Percentiles rank a stretch among this genome's conserved stretches.
Conservation (phyloP, 1,284 basidiomycete species). For the Blastosporella zonata region DNA sequence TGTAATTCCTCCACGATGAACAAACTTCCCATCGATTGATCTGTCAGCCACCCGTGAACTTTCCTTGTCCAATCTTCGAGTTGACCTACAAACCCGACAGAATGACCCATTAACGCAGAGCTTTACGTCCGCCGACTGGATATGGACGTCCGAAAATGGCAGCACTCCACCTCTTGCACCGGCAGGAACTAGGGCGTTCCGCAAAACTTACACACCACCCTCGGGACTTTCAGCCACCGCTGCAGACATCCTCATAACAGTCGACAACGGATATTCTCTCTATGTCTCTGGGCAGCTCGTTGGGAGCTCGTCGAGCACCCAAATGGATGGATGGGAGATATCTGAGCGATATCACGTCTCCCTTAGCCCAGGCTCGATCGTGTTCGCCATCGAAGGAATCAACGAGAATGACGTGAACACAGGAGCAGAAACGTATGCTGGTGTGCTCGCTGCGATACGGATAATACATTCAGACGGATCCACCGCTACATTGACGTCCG, state of each 20-base stretch:
- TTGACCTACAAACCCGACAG: not conserved
- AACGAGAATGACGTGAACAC: not conserved
- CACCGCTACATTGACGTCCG: conserved; percentile 14
- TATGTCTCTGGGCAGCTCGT: conserved; percentile 24
- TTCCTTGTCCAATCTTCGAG: not conserved
- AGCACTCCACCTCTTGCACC: conserved; percentile 5
- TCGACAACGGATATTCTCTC: conserved; percentile 24
- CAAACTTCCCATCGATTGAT: not conserved
- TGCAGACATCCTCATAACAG: conserved; percentile 22
- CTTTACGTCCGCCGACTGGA: conserved; percentile 21
- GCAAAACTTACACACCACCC: conserved; percentile 24
- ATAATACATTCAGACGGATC: conserved; percentile 22
- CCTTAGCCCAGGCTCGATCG: not conserved
- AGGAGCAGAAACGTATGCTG: conserved; percentile 23
- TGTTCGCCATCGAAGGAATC: conserved; percentile 6
- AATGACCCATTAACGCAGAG: conserved; percentile 1
- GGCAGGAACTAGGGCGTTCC: conserved; percentile 23
- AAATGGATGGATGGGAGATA: conserved; percentile 4
- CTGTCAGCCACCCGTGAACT: conserved; percentile 6
- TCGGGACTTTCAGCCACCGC: conserved; percentile 21
- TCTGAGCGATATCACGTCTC: conserved; percentile 2
- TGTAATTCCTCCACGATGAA: not conserved
- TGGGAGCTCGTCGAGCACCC: conserved; percentile 19
- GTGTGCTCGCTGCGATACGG: conserved; percentile 20
- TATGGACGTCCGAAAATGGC: conserved; percentile 25